Conservation (phyloP, 2,329 filamentous ascomycete genomes). For the Colletotrichum spinosum region DNA sequence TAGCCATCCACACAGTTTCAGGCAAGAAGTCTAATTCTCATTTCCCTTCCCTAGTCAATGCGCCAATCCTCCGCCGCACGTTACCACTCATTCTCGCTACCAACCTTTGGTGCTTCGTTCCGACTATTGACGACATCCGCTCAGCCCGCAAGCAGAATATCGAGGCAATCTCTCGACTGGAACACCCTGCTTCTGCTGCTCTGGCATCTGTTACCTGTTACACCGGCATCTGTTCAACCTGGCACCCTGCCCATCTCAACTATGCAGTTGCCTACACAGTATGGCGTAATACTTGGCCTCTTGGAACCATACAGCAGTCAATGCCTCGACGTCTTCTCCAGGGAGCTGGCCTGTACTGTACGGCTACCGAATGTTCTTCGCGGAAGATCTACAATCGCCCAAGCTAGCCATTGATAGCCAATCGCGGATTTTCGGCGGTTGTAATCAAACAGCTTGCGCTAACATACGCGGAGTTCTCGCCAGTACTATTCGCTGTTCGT, state of each 20-base stretch:
- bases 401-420: slow-evolving; percentile 6
- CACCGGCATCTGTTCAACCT: too few relatives aligned
- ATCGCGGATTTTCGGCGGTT: not conserved
- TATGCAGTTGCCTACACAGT: not conserved
- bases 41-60: slow-evolving; percentile 26
- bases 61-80: slow-evolving; percentile 15
- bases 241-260: not conserved
- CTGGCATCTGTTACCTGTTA: too few relatives aligned
- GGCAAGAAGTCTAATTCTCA: slow-evolving; percentile 32
- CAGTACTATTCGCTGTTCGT: too few relatives aligned
- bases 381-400: slow-evolving; percentile 25
- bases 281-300: not conserved
- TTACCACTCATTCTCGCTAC: slow-evolving; percentile 9
- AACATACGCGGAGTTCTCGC: slow-evolving; percentile 2
- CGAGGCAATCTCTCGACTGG: not conserved
- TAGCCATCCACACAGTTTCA: slow-evolving; percentile 24
- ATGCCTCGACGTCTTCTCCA: not conserved
- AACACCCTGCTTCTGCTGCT: not conserved
- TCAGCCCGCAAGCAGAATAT: not conserved
- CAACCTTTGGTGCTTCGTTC: slow-evolving; percentile 19
- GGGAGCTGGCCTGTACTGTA: slow-evolving; percentile 1
- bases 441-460: not conserved
- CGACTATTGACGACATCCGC: slow-evolving; percentile 13
- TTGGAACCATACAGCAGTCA: not conserved
- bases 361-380: slow-evolving; percentile 14